Evolutionary conservation across 176 grass and related monocot species (phyloP).

Genomic region (Ampelocalamus luodianensis): DNA sequence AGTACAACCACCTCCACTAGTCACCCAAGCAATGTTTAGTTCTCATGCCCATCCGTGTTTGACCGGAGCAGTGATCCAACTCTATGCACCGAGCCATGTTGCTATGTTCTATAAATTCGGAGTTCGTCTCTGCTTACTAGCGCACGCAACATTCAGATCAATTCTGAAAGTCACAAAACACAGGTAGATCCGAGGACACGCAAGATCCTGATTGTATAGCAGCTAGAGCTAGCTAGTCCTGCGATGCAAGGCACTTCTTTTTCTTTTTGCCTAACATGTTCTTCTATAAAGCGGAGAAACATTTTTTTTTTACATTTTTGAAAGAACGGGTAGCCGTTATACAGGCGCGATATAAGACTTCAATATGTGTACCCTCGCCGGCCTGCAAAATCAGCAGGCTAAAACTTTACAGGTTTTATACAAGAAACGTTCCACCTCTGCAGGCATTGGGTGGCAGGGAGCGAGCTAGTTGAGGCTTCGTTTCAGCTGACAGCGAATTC

Average conservation of each 20-base stretch:
- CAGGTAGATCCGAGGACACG: background rate
- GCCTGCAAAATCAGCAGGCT: slow-evolving; percentile 37
- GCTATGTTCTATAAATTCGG: background rate
- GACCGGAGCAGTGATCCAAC: too few species aligned
- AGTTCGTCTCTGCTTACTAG: background rate
- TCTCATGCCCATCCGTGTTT: too few species aligned
- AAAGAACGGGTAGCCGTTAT: slow-evolving; percentile 28
- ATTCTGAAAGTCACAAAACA: background rate
- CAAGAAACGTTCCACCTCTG: slow-evolving; percentile 33
- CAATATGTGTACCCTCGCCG: slow-evolving; percentile 35
- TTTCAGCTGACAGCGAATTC: slow-evolving; percentile 72
- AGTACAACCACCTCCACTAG: too few species aligned
- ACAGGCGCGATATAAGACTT: slow-evolving; percentile 28
- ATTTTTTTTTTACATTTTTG: slow-evolving; percentile 48
- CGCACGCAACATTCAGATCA: background rate
- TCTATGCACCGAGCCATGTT: background rate
- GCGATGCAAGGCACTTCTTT: background rate
- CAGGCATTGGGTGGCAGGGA: slow-evolving; percentile 10
- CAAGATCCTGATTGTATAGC: background rate
- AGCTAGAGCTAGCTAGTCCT: background rate
- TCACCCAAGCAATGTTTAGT: too few species aligned
- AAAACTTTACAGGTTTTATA: slow-evolving; percentile 63
- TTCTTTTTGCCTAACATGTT: slow-evolving; percentile 13
- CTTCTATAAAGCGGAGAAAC: slow-evolving; percentile 41
- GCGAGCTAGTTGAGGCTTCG: slow-evolving; percentile 23